Percentiles rank a stretch among this genome's conserved stretches.
phyloP scores from a whole-genome alignment of 805 yeast species.

The Candida verbasci region DNA sequence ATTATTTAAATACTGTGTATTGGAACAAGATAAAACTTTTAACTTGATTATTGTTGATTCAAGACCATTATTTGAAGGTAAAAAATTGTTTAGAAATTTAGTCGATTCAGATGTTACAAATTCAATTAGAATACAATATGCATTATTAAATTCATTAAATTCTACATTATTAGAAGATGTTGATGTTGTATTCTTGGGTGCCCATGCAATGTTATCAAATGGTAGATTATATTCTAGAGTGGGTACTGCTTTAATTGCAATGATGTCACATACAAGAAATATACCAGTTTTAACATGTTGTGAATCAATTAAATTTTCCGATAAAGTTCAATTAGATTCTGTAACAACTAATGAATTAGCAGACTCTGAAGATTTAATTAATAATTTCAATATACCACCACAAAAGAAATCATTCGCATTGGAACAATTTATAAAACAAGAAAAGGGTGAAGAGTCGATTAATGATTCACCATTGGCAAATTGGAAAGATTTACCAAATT shows the following conservation, averaged over 20 bases:
- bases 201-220: constrained; percentile 94
- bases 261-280: constrained; percentile 82
- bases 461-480: constrained; percentile 44
- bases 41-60: constrained; percentile 87
- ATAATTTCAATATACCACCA: constrained; percentile 48
- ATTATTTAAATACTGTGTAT: constrained; percentile 63
- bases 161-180: constrained; percentile 76
- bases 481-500: constrained; percentile 60
- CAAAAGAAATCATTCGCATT: constrained; percentile 58
- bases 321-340: constrained; percentile 93
- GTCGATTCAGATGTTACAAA: constrained; percentile 25
- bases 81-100: constrained; percentile 62
- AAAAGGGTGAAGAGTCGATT: constrained; percentile 17
- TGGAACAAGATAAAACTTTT: constrained; percentile 58
- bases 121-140: constrained; percentile 66
- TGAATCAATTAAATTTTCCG: constrained; percentile 90
- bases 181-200: constrained; percentile 89
- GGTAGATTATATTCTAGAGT: constrained; percentile 91
- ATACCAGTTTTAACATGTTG: constrained; percentile 95
- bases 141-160: constrained; percentile 71
- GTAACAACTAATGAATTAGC: constrained; percentile 91
- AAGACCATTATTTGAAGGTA: constrained; percentile 92
- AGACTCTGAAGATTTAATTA: constrained; percentile 67
- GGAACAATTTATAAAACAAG: constrained; percentile 54
- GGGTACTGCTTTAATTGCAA: constrained; percentile 90